Base-by-base conservation (phyloP, 495 filamentous ascomycete genomes). In the Bacidia rubella region DNA sequence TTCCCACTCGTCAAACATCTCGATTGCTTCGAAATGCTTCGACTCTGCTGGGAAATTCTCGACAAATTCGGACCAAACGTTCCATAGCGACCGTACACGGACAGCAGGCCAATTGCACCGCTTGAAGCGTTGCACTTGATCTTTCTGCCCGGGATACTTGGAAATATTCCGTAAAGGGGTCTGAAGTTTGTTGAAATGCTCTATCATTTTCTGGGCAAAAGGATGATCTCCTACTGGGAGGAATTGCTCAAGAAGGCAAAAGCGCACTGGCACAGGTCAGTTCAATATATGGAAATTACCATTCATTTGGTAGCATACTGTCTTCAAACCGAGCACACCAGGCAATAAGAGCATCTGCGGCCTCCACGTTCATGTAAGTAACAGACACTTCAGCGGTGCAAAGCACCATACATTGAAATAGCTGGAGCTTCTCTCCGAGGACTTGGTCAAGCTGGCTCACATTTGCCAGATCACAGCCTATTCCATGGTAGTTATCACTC, bases 1-100 rank as follows among this genome's bases (percentile, higher is more conserved):
- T 66, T 96, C 90, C 87, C 87, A 95, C 67, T 96, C 89, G 65
- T 96, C 90, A 63, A 96, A 95, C 19, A 82, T 80, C 63, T 95
- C 90, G 25, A 85, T 63, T 0, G 61, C 60, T 53, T 94, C 83
- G 21, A 95, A 65, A 22, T 61, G 58, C 15, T 57, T 64, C 50
- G 82, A 73, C 43, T 83, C 72, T 0, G 69, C 67, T 1, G 70
- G 58, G 2, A 69, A 66, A 17, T 93, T 59, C 57, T 86, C 84
- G 10, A 64, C 66, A 2, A 78, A 66, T 53, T 82, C 74, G 15
- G 73, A 77, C 90, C 90, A 96, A 21, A 90, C 69, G 53, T 85
- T 76, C 80, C 87, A 90, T 2, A 95, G 71, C 59, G 74, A 82
- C 59, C 70, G 68, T n/a, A 77, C 76, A 42, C 71, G 63, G 17